These are phyloP conservation scores for Mallotus japonicus DNA, from an alignment of 441 rosid species.

Conservation along the genomic window DNA sequence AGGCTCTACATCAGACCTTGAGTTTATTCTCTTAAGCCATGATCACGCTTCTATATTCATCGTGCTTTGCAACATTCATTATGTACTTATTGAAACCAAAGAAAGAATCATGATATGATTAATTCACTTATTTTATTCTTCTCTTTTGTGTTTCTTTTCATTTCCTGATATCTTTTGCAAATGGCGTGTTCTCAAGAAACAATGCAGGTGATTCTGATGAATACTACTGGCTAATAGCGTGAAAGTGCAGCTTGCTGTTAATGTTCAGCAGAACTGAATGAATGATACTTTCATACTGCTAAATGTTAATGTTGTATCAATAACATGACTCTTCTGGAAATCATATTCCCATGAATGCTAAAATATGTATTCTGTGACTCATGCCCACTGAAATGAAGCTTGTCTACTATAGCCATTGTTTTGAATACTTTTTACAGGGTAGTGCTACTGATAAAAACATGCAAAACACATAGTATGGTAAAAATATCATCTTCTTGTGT, in stretches of 20 bases:
- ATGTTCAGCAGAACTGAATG: background rate
- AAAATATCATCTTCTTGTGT: background rate
- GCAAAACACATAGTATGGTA: background rate
- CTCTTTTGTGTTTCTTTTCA: background rate
- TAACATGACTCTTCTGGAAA: slow-evolving; percentile 6
- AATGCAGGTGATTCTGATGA: slow-evolving; percentile 2
- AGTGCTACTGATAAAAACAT: background rate
- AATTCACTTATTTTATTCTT: background rate
- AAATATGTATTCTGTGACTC: background rate
- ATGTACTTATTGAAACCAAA: background rate
- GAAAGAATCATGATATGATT: background rate
- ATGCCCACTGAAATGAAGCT: background rate
- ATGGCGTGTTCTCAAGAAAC: background rate
- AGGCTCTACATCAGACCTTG: no score
- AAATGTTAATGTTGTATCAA: background rate
- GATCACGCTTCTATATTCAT: background rate
- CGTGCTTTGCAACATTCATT: background rate
- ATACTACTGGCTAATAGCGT: background rate
- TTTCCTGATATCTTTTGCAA: background rate
- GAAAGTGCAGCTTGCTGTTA: background rate
- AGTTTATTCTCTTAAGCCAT: no score
- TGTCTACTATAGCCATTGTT: background rate
- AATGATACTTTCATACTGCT: background rate
- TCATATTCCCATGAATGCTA: background rate
- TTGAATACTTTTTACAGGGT: background rate